Evolutionary conservation across 23 red algal genomes (phyloP).

Genomic region (Gracilaria vermiculophylla): DNA sequence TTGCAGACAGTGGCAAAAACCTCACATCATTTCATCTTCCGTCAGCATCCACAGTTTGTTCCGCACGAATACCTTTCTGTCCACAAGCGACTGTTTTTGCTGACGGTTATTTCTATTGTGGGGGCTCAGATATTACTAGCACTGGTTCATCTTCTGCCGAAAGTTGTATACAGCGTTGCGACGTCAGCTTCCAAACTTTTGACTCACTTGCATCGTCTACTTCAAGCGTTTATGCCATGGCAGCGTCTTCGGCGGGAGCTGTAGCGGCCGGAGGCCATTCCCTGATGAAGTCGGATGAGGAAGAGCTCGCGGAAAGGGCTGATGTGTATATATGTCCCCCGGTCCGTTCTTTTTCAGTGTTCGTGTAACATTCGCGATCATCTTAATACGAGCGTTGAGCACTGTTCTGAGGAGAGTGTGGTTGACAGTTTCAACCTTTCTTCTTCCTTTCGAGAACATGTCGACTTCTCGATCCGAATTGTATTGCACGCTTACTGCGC

Average conservation of each 20-base stretch:
- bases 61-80: constrained; percentile 4
- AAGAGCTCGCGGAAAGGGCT: constrained; percentile 5
- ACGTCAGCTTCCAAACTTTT: neutral
- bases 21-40: constrained; percentile 41
- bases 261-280: constrained; percentile 46
- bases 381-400: neutral
- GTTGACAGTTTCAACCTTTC: neutral
- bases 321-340: constrained; percentile 66
- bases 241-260: neutral
- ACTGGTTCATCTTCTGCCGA: neutral
- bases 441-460: constrained; percentile 61
- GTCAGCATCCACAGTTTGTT: constrained; percentile 12
- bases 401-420: neutral
- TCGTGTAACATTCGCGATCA: neutral
- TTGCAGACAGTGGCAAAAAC: constrained; percentile 22
- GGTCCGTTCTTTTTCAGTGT: constrained; percentile 38
- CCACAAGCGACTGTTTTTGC: constrained; percentile 39
- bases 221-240: constrained; percentile 30
- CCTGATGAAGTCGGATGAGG: neutral
- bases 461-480: constrained; percentile 80
- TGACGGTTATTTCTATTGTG: constrained; percentile 35
- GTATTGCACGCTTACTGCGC: constrained; percentile 75
- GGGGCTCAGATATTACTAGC: constrained; percentile 40
- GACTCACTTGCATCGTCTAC: constrained; percentile 22
- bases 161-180: neutral